Conservation (phyloP, 768 basidiomycete species). For the Pleurotus ostreatus region DNA sequence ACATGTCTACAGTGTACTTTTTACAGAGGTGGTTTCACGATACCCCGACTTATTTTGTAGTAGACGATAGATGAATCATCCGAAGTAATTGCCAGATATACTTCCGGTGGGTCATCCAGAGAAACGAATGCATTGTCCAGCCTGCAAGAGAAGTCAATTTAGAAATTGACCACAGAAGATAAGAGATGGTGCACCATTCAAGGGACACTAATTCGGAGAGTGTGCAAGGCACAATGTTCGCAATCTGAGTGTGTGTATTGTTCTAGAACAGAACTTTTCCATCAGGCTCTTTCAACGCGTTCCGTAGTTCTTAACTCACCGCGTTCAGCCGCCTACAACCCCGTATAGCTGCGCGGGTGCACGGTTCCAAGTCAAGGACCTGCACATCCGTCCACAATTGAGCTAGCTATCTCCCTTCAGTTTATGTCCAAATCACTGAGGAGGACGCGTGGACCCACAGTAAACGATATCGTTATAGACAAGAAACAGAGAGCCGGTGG, state of each 20-base stretch:
- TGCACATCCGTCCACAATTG: constrained; percentile 70
- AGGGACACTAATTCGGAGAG: neutral
- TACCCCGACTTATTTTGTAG: constrained; percentile 75
- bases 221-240: neutral
- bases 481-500: constrained; percentile 64
- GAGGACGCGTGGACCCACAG: constrained; percentile 30
- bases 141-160: constrained; percentile 30
- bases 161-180: neutral
- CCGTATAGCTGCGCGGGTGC: constrained; percentile 52
- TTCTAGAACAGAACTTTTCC: neutral
- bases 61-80: constrained; percentile 83
- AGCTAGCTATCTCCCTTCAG: constrained; percentile 30
- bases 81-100: constrained; percentile 69
- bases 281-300: neutral
- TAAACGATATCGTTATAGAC: constrained; percentile 70
- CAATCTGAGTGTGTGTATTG: neutral
- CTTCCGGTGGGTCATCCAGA: constrained; percentile 40
- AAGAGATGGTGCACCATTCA: neutral
- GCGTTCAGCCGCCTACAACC: constrained; percentile 48
- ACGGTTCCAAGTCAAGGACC: constrained; percentile 22
- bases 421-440: neutral
- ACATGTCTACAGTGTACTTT: neutral
- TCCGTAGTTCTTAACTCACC: constrained; percentile 26
- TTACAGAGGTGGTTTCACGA: constrained; percentile 68
- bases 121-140: constrained; percentile 52